Base-by-base conservation (phyloP, 768 basidiomycete species). In the Collybia nuda region DNA sequence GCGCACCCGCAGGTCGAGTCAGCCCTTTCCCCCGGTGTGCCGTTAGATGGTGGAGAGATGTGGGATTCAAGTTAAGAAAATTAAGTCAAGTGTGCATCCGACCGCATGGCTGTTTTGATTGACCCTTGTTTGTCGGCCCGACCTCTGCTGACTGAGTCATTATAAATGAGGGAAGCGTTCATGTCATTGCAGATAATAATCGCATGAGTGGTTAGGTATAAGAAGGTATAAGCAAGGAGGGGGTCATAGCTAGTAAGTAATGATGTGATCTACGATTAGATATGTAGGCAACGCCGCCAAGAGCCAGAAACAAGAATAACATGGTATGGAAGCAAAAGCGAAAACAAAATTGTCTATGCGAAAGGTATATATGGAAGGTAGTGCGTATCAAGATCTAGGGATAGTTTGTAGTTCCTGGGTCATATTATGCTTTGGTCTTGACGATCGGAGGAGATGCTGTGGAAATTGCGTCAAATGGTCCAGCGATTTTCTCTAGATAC, bases 401-500 rank as follows among this genome's bases (percentile, higher is more conserved):
- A 23, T 19, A 26, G 24, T 39, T 47, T 18, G 21, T 15, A 17
- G 23, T 24, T 52, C 47, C 42, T 47, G 17, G 42, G 7, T 19
- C 8, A 7, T 37, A 42, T 44, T 39, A 55, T 15, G 48, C 44
- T 44, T 47, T 26, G 17, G 44, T 48, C 50, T 55, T 29, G 24
- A 55, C n/a, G 12, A 11, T 48, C 6, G 57, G 35, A 9, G 56
- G 19, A 26, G 24, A 26, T 6, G 49, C 29, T 15, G 26, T 24
- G 18, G 23, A 8, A 42, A 53, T 47, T 9, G 59, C 60, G 43
- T 81, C 80, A 48, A 81, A 80, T 0, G 83, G 78, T 2, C 85
- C 85, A 38, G 77, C 81, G 12, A 73, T 62, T 38, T 65, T 69
- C 67, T 84, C 82, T 15, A 86, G 60, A 42, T 69, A 56, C 23